Evolutionary conservation across 305 asterid genomes (phyloP).

Genomic region (Rubia peregrina): DNA sequence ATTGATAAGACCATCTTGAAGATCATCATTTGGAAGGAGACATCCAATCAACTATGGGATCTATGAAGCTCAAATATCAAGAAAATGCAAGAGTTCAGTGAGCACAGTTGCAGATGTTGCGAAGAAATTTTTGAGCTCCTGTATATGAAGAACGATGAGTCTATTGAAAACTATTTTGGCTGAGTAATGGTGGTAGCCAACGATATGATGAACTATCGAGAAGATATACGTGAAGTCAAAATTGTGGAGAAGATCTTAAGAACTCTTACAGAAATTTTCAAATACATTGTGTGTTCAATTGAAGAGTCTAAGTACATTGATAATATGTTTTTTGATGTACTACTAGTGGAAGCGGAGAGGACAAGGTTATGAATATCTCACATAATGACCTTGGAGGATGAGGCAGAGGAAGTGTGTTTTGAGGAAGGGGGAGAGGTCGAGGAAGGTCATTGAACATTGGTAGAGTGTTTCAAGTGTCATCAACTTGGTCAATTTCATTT

Average conservation of each 20-base stretch:
- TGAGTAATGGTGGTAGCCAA: background rate
- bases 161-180: background rate
- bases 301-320: background rate
- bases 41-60: background rate
- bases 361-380: too few relatives aligned
- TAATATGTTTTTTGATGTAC: background rate
- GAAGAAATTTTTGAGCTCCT: background rate
- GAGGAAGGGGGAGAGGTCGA: background rate
- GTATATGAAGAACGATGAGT: background rate
- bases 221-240: background rate
- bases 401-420: background rate
- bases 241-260: background rate
- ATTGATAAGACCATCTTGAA: background rate
- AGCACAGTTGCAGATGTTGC: background rate
- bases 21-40: background rate
- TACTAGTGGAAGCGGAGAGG: too few relatives aligned
- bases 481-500: background rate
- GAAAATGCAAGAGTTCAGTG: background rate
- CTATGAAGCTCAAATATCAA: background rate
- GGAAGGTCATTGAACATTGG: background rate
- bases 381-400: too few relatives aligned
- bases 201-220: background rate
- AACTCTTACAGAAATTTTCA: background rate
- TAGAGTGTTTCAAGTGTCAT: conserved; percentile 11
- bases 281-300: too few relatives aligned